Evolutionary conservation across 176 grass and related monocot species (phyloP).

Genomic region (Melocanna baccifera): DNA sequence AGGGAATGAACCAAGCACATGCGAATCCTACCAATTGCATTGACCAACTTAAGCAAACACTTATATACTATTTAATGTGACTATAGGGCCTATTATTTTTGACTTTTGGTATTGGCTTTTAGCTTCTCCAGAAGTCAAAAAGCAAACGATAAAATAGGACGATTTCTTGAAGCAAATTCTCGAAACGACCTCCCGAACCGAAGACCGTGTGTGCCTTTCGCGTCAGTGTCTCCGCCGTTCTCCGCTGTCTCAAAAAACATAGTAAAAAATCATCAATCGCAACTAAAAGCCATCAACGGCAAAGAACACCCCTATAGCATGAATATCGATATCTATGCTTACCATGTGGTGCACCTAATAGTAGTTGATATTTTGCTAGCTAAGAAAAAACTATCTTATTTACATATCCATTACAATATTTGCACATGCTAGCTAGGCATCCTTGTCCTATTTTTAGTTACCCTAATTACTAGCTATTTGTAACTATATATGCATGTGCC

Average conservation of each 20-base stretch:
- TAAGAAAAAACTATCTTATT: not conserved
- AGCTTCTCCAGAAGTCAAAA: too few relatives aligned
- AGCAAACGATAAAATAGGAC: too few relatives aligned
- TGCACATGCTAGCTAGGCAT: not conserved
- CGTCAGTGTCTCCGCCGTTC: too few relatives aligned
- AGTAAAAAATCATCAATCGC: too few relatives aligned
- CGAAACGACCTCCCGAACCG: too few relatives aligned
- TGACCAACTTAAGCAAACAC: conserved; percentile 54
- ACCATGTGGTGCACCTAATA: conserved; percentile 28
- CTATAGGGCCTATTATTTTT: not conserved
- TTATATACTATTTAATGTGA: conserved; percentile 24
- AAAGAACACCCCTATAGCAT: too few relatives aligned
- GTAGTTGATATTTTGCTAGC: conserved; percentile 8
- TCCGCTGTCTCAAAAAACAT: rapidly evolving
- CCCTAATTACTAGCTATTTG: not conserved
- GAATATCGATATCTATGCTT: not conserved
- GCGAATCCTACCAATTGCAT: conserved; percentile 44
- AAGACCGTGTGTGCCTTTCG: too few relatives aligned
- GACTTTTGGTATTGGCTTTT: too few relatives aligned
- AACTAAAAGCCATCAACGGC: too few relatives aligned
- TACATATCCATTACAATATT: conserved; percentile 6
- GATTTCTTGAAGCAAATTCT: too few relatives aligned
- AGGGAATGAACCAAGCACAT: conserved; percentile 60
- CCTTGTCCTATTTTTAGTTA: not conserved
- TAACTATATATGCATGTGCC: not conserved